A percentile compares a stretch with the other conserved stretches of the same genome.
These are phyloP conservation scores for Seminavis robusta DNA, from an alignment of 108 stramenopile species.

Conservation along the genomic window DNA sequence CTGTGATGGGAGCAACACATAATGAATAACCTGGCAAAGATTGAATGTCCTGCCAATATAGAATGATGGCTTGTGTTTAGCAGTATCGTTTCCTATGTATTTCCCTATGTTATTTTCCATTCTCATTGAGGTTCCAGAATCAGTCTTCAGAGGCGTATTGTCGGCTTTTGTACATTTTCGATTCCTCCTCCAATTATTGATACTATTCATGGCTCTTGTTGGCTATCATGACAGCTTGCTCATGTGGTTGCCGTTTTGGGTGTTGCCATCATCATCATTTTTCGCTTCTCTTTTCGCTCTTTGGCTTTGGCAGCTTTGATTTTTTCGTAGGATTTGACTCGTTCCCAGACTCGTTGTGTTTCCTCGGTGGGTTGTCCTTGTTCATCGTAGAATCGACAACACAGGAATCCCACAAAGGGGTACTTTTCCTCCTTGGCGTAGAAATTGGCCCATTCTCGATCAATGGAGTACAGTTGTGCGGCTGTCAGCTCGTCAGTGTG, in stretches of 20 bases:
- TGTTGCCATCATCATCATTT: not conserved
- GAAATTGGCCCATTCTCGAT: conserved; percentile 24
- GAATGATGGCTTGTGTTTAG: too few relatives aligned
- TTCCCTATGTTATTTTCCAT: too few relatives aligned
- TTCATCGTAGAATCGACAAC: conserved; percentile 41
- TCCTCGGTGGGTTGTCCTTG: conserved; percentile 23
- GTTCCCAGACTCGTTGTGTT: conserved; percentile 3
- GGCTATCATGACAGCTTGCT: not conserved
- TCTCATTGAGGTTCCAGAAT: too few relatives aligned
- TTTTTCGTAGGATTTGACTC: not conserved
- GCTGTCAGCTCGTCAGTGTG: conserved; percentile 31
- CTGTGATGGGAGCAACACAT: too few relatives aligned
- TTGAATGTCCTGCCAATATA: too few relatives aligned
- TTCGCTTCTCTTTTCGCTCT: conserved; percentile 1
- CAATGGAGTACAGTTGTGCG: conserved; percentile 5
- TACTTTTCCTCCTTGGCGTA: conserved; percentile 55
- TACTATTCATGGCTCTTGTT: not conserved
- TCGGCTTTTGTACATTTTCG: not conserved
- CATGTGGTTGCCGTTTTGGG: not conserved
- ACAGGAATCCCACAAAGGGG: conserved; percentile 30
- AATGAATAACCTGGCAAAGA: too few relatives aligned
- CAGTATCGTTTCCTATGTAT: too few relatives aligned
- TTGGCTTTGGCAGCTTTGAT: not conserved
- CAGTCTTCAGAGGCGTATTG: too few relatives aligned
- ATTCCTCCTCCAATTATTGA: not conserved